Evolutionary conservation across 768 basidiomycete species (phyloP).

Genomic region (Mycena maculata): DNA sequence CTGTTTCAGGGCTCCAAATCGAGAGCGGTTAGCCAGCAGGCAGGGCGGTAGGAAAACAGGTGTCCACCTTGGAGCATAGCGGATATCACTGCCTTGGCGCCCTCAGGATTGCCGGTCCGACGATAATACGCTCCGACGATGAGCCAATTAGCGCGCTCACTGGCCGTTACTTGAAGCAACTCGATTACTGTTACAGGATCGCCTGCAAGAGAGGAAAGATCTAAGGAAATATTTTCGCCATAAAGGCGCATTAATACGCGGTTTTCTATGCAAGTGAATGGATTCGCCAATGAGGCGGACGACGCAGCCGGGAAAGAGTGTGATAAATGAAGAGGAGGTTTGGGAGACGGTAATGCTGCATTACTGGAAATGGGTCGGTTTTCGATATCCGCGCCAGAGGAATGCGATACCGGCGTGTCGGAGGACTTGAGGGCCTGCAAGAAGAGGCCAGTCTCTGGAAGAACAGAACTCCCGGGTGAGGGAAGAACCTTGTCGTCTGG

Average conservation of each 20-base stretch:
- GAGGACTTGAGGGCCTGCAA: slow-evolving; percentile 26
- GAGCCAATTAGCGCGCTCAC: slow-evolving; percentile 68
- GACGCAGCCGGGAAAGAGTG: slow-evolving; percentile 15
- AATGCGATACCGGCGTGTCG: slow-evolving; percentile 22
- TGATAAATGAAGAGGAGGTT: neutral
- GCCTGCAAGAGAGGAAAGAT: slow-evolving; percentile 56
- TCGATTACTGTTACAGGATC: slow-evolving; percentile 59
- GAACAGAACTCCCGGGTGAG: neutral
- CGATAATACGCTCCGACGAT: slow-evolving; percentile 65
- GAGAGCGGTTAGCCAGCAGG: slow-evolving; percentile 17
- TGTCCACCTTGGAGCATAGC: slow-evolving; percentile 60
- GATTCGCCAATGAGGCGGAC: slow-evolving; percentile 23
- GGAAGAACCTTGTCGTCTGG: neutral
- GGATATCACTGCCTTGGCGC: slow-evolving; percentile 57
- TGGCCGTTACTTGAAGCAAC: slow-evolving; percentile 56
- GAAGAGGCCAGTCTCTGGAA: slow-evolving; percentile 23
- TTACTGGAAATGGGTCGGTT: neutral
- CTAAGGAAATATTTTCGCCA: slow-evolving; percentile 55
- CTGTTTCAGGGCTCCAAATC: slow-evolving; percentile 52
- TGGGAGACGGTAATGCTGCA: neutral
- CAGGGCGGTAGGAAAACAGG: slow-evolving; percentile 3
- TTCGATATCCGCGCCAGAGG: neutral
- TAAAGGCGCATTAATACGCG: slow-evolving; percentile 49
- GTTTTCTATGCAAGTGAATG: slow-evolving; percentile 39
- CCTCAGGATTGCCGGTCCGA: slow-evolving; percentile 55